A percentile compares a stretch with the other conserved stretches of the same genome.
These are phyloP conservation scores for Tulasnella calospora DNA, from an alignment of 768 basidiomycete genomes.

Conservation along the genomic window DNA sequence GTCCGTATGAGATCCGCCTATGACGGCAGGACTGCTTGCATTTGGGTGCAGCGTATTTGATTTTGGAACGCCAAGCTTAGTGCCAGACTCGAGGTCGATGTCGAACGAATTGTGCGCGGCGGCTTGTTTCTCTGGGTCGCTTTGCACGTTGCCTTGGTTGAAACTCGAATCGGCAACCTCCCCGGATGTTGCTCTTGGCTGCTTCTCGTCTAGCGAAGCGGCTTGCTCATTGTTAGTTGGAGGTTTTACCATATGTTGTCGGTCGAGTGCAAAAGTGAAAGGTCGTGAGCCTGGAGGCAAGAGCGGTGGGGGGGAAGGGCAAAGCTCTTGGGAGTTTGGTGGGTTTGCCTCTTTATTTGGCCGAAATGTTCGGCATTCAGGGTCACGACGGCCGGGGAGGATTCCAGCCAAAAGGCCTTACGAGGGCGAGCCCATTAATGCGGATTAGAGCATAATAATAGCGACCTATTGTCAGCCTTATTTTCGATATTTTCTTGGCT, in stretches of 20 bases:
- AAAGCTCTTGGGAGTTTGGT: neutral
- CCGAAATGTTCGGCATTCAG: slow-evolving; percentile 10
- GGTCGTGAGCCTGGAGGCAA: neutral
- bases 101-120: slow-evolving; percentile 6
- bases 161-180: neutral
- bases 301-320: neutral
- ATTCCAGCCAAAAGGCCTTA: neutral
- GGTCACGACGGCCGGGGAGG: neutral
- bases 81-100: slow-evolving; percentile 17
- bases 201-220: slow-evolving; percentile 4
- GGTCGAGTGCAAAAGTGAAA: neutral
- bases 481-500: neutral
- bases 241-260: slow-evolving; percentile 1
- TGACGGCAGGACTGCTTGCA: slow-evolving; percentile 21
- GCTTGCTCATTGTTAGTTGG: neutral
- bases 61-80: neutral
- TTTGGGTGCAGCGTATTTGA: slow-evolving; percentile 16
- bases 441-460: neutral
- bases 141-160: slow-evolving; percentile 4
- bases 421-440: neutral
- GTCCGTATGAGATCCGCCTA: neutral
- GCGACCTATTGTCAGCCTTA: neutral
- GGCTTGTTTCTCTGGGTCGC: neutral
- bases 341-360: neutral
- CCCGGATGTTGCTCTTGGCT: neutral